Evolutionary conservation across 108 stramenopile species (phyloP).

Genomic region (Fragilariopsis cylindrus): DNA sequence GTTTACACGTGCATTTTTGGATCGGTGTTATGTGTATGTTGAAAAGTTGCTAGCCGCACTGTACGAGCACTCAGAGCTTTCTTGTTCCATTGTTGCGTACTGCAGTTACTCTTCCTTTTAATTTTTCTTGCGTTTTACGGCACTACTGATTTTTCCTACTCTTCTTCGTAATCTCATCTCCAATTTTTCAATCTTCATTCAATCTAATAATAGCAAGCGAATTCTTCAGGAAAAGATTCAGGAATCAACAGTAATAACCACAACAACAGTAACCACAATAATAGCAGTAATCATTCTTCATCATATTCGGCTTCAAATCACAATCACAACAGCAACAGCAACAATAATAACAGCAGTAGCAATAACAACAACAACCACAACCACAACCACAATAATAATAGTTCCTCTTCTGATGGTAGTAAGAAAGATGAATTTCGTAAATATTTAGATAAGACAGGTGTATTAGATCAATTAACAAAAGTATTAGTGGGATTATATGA

Average conservation of each 20-base stretch:
- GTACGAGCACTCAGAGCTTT: background rate
- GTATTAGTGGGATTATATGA: conserved; percentile 94
- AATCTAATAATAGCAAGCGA: conserved; percentile 22
- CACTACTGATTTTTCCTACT: background rate
- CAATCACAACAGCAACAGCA: conserved; percentile 56
- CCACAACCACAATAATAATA: conserved; percentile 17
- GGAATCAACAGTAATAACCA: conserved; percentile 8
- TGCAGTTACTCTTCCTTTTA: background rate
- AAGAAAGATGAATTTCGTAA: conserved; percentile 97
- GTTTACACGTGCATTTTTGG: background rate
- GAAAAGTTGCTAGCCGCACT: background rate
- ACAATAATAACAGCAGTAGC: conserved; percentile 26
- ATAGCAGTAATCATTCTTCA: background rate
- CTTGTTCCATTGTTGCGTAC: background rate
- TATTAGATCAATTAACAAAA: conserved; percentile 93
- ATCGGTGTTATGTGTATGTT: background rate
- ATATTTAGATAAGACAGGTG: conserved; percentile 94
- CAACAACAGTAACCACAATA: background rate
- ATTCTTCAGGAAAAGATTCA: conserved; percentile 17
- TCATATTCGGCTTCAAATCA: background rate
- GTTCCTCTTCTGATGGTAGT: conserved; percentile 53
- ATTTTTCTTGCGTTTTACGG: background rate
- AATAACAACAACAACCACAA: conserved; percentile 7
- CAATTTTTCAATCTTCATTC: background rate
- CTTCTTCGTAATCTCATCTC: background rate